Percentiles rank a stretch among this genome's conserved stretches.
Conservation (phyloP, 805 yeast species). For the Ogataea ramenticola region DNA sequence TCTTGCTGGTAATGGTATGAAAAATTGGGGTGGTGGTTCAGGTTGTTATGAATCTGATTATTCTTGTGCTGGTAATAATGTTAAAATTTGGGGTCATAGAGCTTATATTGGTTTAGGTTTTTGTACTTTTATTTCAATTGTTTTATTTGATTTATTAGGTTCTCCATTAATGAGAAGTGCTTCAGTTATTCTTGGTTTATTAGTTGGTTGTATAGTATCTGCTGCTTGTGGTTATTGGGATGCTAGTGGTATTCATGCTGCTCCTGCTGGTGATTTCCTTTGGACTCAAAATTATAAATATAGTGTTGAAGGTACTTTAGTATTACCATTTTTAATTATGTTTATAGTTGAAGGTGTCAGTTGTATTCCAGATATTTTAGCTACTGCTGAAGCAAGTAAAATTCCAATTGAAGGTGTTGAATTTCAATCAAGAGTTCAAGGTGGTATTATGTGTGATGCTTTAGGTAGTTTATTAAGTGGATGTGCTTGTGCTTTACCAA, state of each 20-base stretch:
- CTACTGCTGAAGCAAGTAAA: slow-evolving; percentile 76
- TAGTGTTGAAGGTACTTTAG: slow-evolving; percentile 65
- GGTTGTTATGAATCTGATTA: slow-evolving; percentile 38
- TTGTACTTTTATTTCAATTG: slow-evolving; percentile 56
- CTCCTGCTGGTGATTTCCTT: slow-evolving; percentile 70
- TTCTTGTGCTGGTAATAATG: slow-evolving; percentile 41
- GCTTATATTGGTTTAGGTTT: slow-evolving; percentile 74
- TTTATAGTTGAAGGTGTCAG: slow-evolving; percentile 72
- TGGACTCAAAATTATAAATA: slow-evolving; percentile 76
- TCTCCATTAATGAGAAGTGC: slow-evolving; percentile 82
- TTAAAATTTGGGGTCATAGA: slow-evolving; percentile 66
- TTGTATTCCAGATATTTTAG: slow-evolving; percentile 82
- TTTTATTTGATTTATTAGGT: slow-evolving; percentile 67
- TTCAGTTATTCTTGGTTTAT: slow-evolving; percentile 68
- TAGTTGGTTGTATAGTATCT: slow-evolving; percentile 78
- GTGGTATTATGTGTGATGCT: slow-evolving; percentile 79
- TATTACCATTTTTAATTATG: slow-evolving; percentile 66
- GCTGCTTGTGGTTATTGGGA: slow-evolving; percentile 80
- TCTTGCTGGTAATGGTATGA: slow-evolving; percentile 57
- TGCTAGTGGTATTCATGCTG: slow-evolving; percentile 42
- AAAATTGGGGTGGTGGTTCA: slow-evolving; percentile 79
- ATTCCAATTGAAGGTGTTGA: slow-evolving; percentile 64
- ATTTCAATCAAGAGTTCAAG: slow-evolving; percentile 76
- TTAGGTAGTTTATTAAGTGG: slow-evolving; percentile 65
- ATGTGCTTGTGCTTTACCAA: slow-evolving; percentile 63